Conservation (phyloP, 2,329 filamentous ascomycete species). For the Zymoseptoria ardabiliae region DNA sequence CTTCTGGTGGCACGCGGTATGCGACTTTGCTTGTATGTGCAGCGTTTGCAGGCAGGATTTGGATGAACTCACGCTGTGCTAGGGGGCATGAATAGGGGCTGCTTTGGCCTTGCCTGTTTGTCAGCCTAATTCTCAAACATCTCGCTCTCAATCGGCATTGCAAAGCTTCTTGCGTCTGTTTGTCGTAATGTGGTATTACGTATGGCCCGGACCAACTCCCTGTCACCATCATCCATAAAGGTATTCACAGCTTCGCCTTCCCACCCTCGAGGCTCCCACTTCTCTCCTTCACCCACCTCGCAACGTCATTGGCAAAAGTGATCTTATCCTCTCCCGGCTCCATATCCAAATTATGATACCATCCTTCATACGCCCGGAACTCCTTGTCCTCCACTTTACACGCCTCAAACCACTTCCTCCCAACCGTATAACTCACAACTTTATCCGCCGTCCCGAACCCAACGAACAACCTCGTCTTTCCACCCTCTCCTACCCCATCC, state of each 20-base stretch:
- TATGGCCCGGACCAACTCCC: background rate
- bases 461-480: constrained; percentile 61
- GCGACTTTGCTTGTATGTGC: background rate
- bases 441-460: constrained; percentile 70
- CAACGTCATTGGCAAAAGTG: constrained; percentile 27
- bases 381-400: constrained; percentile 57
- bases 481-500: constrained; percentile 41
- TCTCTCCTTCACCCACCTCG: constrained; percentile 29
- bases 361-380: constrained; percentile 68
- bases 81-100: background rate
- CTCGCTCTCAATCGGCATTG: background rate
- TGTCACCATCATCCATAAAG: too few relatives aligned
- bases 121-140: background rate
- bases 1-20: background rate
- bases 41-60: background rate
- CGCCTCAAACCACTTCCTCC: constrained; percentile 55
- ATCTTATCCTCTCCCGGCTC: constrained; percentile 32
- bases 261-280: constrained; percentile 4
- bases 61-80: background rate
- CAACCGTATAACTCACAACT: constrained; percentile 58
- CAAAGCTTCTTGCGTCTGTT: background rate
- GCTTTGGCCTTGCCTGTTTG: background rate
- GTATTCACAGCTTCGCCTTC: constrained; percentile 9
- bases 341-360: constrained; percentile 58
- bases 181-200: background rate